Conservation (phyloP, 495 filamentous ascomycete species). For the Aspergillus coremiiformis region DNA sequence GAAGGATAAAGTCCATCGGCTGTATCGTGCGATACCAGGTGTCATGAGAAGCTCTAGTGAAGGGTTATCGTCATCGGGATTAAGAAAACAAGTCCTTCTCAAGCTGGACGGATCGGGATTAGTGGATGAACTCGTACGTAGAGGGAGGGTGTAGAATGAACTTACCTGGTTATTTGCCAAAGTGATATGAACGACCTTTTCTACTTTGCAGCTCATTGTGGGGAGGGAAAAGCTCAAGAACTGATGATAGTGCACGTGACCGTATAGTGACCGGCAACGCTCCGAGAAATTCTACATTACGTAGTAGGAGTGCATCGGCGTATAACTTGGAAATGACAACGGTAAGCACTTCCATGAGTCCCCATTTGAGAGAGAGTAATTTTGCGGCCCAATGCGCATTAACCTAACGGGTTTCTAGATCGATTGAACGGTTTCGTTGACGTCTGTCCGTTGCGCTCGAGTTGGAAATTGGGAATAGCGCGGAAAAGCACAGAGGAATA, state of each 20-base stretch:
- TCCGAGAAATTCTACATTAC: neutral
- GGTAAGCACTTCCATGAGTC: neutral
- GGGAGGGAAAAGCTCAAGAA: too few species aligned
- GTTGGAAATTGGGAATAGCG: neutral
- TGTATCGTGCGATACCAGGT: conserved; percentile 15
- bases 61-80: conserved; percentile 35
- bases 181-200: neutral
- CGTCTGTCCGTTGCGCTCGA: neutral
- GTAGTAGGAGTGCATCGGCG: neutral
- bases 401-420: neutral
- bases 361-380: neutral
- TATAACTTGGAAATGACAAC: neutral
- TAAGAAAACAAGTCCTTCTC: conserved; percentile 4
- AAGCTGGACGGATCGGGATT: neutral
- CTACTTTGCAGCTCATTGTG: neutral
- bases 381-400: neutral
- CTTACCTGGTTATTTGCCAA: neutral
- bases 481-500: neutral
- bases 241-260: conserved; percentile 15
- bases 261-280: neutral
- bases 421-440: neutral
- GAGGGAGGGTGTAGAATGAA: neutral
- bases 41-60: conserved; percentile 38
- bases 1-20: conserved; percentile 32
- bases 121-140: neutral